These are phyloP conservation scores for Penicillium herquei DNA, from an alignment of 495 filamentous ascomycete genomes.

Conservation along the genomic window DNA sequence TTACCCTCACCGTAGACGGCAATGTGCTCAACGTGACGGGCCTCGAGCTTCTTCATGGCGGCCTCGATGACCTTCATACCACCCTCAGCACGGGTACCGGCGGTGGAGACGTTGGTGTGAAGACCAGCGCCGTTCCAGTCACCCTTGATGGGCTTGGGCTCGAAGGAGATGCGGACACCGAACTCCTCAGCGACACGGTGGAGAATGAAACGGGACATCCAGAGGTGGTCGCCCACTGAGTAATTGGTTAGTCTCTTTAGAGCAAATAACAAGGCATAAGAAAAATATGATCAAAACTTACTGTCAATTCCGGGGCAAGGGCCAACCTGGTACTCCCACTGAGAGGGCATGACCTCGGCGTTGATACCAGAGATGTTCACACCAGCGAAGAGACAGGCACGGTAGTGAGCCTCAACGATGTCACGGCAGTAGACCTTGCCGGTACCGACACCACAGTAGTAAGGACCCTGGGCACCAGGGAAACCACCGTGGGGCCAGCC, in stretches of 20 bases:
- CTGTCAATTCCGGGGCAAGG: conserved; percentile 87
- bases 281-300: conserved; percentile 35
- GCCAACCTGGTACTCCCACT: conserved; percentile 99
- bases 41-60: conserved; percentile 83
- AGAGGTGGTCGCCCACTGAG: conserved; percentile 92
- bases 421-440: conserved; percentile 98
- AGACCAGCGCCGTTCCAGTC: conserved; percentile 99
- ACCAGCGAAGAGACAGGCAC: conserved; percentile 87
- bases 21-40: conserved; percentile 92
- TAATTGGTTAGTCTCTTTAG: conserved; percentile 7
- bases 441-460: conserved; percentile 98
- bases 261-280: conserved; percentile 1
- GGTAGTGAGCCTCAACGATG: conserved; percentile 98
- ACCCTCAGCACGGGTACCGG: conserved; percentile 82
- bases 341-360: conserved; percentile 96
- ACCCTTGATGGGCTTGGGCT: conserved; percentile 97
- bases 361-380: conserved; percentile 98
- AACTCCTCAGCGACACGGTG: conserved; percentile 97
- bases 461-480: conserved; percentile 95
- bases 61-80: conserved; percentile 92
- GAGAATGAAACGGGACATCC: conserved; percentile 95
- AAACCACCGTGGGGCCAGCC: conserved; percentile 96
- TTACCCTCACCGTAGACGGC: conserved; percentile 97
- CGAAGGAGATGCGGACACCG: conserved; percentile 91
- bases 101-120: conserved; percentile 91